Percentiles rank a stretch among this genome's conserved stretches.
Evolutionary conservation across 179 eudicot genomes (phyloP).

Genomic region (Actinidia chinensis): DNA sequence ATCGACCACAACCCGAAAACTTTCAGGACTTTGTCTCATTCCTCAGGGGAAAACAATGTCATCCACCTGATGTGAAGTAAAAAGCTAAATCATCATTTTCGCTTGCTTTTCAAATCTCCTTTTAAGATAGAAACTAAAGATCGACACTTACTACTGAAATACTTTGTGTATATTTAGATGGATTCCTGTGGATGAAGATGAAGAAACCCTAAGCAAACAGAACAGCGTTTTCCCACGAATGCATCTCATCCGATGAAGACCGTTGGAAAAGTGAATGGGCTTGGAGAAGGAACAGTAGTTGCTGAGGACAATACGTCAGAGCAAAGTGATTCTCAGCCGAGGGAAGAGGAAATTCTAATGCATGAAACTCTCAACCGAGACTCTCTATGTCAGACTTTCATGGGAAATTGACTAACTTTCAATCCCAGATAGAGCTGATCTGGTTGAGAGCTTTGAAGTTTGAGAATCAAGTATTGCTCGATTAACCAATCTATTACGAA

Average conservation of each 20-base stretch:
- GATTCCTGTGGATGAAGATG: slow-evolving; percentile 75
- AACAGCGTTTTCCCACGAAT: slow-evolving; percentile 49
- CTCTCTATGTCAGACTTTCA: slow-evolving; percentile 22
- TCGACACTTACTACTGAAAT: slow-evolving; percentile 21
- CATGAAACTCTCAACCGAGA: no score
- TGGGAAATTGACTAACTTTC: slow-evolving; percentile 37
- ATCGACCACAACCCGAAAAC: slow-evolving; percentile 80
- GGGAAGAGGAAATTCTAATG: slow-evolving; percentile 22
- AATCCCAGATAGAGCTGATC: slow-evolving; percentile 50
- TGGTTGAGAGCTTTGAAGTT: slow-evolving; percentile 33
- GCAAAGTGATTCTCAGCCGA: slow-evolving; percentile 23
- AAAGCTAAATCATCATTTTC: not conserved
- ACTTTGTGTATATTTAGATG: slow-evolving; percentile 44
- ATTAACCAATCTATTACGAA: slow-evolving; percentile 5
- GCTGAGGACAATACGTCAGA: slow-evolving; percentile 18
- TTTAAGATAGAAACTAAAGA: not conserved
- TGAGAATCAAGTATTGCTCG: slow-evolving; percentile 30
- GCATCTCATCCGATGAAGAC: slow-evolving; percentile 69
- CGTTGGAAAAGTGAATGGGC: slow-evolving; percentile 30
- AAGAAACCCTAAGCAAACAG: slow-evolving; percentile 43
- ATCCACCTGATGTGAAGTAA: slow-evolving; percentile 74
- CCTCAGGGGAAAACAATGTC: slow-evolving; percentile 63
- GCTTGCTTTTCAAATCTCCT: no score
- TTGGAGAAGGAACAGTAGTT: slow-evolving; percentile 32
- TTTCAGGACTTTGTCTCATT: slow-evolving; percentile 80